Conservation (phyloP, 805 yeast species). For the Wickerhamiella kazuoi region DNA sequence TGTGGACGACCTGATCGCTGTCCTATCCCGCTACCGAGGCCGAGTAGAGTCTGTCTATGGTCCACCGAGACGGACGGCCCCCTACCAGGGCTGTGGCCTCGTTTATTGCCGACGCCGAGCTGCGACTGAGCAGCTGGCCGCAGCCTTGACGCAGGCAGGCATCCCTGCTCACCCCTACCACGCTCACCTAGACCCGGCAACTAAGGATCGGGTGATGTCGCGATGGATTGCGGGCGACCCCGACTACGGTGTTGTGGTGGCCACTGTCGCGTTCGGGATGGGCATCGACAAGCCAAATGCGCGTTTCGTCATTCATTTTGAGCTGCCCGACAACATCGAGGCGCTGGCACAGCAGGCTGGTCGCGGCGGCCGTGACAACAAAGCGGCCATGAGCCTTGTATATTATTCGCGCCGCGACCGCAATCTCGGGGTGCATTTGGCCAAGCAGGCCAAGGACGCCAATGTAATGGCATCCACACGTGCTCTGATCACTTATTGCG, state of each 20-base stretch:
- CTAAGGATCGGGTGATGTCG: constrained; percentile 43
- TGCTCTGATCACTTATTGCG: constrained; percentile 52
- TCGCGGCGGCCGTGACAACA: constrained; percentile 93
- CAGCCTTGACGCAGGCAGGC: constrained; percentile 40
- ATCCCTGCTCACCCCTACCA: constrained; percentile 62
- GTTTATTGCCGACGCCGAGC: constrained; percentile 85
- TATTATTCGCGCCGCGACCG: constrained; percentile 51
- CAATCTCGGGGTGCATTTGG: constrained; percentile 56
- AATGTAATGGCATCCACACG: background rate
- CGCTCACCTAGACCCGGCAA: constrained; percentile 64
- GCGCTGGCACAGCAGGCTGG: constrained; percentile 98
- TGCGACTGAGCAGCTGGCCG: constrained; percentile 67
- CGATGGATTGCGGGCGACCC: constrained; percentile 56
- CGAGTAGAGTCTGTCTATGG: constrained; percentile 6
- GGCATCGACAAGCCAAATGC: constrained; percentile 96
- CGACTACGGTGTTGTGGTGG: constrained; percentile 60
- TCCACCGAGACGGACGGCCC: background rate
- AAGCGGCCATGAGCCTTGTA: constrained; percentile 64
- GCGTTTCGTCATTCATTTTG: constrained; percentile 74
- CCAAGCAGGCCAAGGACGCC: constrained; percentile 61
- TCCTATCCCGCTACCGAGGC: constrained; percentile 12
- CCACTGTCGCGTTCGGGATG: constrained; percentile 97
- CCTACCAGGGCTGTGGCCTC: constrained; percentile 38
- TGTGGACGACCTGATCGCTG: constrained; percentile 11
- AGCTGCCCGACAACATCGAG: constrained; percentile 77